Conservation (phyloP, 345 rosid genomes). For the Draba incana region DNA sequence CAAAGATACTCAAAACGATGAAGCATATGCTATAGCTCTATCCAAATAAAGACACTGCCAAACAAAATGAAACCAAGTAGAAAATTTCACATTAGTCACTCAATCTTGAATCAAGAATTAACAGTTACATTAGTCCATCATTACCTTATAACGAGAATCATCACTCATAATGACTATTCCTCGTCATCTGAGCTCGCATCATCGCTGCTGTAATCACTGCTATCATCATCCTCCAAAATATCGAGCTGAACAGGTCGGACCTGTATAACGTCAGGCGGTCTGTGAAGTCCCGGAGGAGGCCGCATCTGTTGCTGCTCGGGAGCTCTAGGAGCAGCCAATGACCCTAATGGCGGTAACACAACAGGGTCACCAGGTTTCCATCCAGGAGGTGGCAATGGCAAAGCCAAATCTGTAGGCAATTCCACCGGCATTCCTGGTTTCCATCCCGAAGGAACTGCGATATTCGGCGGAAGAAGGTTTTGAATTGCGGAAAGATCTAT, state of each 20-base stretch:
- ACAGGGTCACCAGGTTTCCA: constrained; percentile 93
- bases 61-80: constrained; percentile 17
- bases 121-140: constrained; percentile 17
- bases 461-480: constrained; percentile 64
- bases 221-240: constrained; percentile 70
- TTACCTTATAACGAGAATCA: constrained; percentile 11
- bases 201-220: constrained; percentile 65
- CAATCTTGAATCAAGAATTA: constrained; percentile 1
- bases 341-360: constrained; percentile 70
- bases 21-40: constrained; percentile 10
- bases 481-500: constrained; percentile 58
- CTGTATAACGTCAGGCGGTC: constrained; percentile 71
- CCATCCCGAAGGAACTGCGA: constrained; percentile 85
- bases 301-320: constrained; percentile 51
- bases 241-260: constrained; percentile 89
- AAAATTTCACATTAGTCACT: constrained; percentile 8
- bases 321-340: constrained; percentile 53
- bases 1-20: not conserved
- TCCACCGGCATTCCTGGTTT: constrained; percentile 95
- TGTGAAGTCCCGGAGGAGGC: constrained; percentile 60
- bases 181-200: constrained; percentile 51
- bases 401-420: constrained; percentile 67
- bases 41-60: not conserved
- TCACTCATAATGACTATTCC: constrained; percentile 26
- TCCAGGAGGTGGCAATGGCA: constrained; percentile 82